These are phyloP conservation scores for Panaeolus papilionaceus DNA, from an alignment of 768 basidiomycete species.

Conservation along the genomic window DNA sequence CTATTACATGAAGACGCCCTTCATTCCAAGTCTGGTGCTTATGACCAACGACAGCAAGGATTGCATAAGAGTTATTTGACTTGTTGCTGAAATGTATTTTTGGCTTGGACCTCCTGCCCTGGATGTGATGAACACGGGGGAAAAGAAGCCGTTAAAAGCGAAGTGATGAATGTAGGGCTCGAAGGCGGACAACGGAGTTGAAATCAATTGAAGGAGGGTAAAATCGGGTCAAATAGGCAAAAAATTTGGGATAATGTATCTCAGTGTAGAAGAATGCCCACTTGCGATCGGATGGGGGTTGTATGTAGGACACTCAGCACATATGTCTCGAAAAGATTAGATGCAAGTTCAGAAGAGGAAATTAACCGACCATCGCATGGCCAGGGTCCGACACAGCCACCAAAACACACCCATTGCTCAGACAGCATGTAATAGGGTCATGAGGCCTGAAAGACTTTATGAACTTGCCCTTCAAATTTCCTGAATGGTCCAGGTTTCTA, in stretches of 20 bases:
- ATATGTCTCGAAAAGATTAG: conserved; percentile 6
- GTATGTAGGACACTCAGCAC: not conserved
- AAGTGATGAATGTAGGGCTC: not conserved
- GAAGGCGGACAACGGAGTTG: not conserved
- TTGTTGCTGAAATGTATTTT: not conserved
- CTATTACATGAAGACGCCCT: conserved; percentile 3
- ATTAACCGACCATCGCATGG: conserved; percentile 7
- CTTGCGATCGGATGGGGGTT: not conserved
- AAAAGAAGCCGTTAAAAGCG: conserved; percentile 7
- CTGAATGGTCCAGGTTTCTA: conserved; percentile 5
- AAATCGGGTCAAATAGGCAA: conserved; percentile 3
- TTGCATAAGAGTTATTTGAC: not conserved
- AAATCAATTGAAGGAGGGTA: not conserved
- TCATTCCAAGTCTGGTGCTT: not conserved
- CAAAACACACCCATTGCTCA: not conserved
- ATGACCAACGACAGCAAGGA: not conserved
- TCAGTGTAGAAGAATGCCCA: not conserved
- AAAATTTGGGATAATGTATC: not conserved
- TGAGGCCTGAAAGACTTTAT: conserved; percentile 3
- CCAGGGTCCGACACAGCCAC: conserved; percentile 5
- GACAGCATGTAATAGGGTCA: not conserved
- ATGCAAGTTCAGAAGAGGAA: conserved; percentile 1
- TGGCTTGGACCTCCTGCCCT: conserved; percentile 10
- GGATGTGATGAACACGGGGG: not conserved
- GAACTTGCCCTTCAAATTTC: conserved; percentile 1